phyloP scores from a whole-genome alignment of 345 rosid genomes.

The Cardamine resedifolia region DNA sequence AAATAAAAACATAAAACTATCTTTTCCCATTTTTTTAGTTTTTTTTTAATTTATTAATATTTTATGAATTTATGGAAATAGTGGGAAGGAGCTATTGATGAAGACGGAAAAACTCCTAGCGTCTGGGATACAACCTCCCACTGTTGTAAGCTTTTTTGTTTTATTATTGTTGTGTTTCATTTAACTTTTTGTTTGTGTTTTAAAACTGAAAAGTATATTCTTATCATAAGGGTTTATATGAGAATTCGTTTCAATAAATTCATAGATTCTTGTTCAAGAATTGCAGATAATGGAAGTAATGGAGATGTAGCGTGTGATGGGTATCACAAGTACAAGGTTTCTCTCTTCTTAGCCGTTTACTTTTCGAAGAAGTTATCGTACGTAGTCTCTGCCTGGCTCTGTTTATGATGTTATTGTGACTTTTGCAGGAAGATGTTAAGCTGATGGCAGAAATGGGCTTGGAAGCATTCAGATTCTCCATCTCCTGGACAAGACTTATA shows the following conservation, averaged over 20 bases:
- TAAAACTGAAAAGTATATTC: no score
- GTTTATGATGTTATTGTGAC: no score
- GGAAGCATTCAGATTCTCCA: conserved; percentile 73
- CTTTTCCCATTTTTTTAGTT: no score
- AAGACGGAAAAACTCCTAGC: conserved; percentile 61
- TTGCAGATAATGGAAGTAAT: conserved; percentile 33
- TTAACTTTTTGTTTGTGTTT: no score
- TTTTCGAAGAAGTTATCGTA: background rate
- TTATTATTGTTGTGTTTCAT: no score
- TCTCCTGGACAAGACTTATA: conserved; percentile 85
- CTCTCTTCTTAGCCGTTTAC: background rate
- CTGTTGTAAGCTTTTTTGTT: conserved; percentile 32
- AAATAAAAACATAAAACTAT: no score
- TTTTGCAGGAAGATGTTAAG: no score
- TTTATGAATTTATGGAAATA: background rate
- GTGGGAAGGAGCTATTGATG: conserved; percentile 63
- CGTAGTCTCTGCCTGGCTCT: background rate
- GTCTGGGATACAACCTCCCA: conserved; percentile 61
- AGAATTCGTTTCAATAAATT: no score
- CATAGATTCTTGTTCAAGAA: no score
- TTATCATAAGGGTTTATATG: no score
- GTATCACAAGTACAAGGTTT: conserved; percentile 68
- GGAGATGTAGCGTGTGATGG: no score
- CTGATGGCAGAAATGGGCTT: conserved; percentile 66
- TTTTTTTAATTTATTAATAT: no score